Base-by-base conservation (phyloP, 108 stramenopile genomes). In the Cyclostephanos tholiformis region DNA sequence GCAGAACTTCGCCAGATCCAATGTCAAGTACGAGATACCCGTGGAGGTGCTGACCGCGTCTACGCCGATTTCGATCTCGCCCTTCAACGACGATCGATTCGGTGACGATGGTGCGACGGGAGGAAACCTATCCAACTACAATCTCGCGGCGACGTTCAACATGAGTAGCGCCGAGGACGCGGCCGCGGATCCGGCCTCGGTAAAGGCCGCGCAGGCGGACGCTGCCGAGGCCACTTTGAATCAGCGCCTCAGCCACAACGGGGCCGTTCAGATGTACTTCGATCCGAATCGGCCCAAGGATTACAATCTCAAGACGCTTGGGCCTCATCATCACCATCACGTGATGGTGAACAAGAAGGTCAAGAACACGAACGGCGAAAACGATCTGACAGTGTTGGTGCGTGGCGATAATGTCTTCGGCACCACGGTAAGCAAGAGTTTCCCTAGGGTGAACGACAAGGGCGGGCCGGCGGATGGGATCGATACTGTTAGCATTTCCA, bases 351-450 rank as follows among this genome's bases (percentile, higher is more conserved):
- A 85, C 58, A 80, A 85, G 55, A 79, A 79, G 35, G 75, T 81
- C n/a, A 87, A 80, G 63, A 79, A 74, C 6, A 71, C 51, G 32
- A 82, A 65, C 23, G 82, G 80, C 26, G 88, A 86, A 59, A 84
- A 82, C 41, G 87, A 86, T 44, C 62, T 91, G 39, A 88, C 80
- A 11, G 86, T 92, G 4, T 61, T 90, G 23, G 76, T 89, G 3
- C 83, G 87, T 30, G 91, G 89, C 7, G 89, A 90, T 66, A 95
- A 95, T 74, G 89, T 88, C 3, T 95, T 91, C 72, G 91, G 91
- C 19, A 95, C 94, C n/a, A 95, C 94, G 0, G 94, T 95, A 0
- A 90, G 89, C 78, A 95, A 95, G 74, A 85, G 84, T 23, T 95
- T 95, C 74, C 75, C 87, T 1, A 53, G 82, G 51, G 55, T 71